Base-by-base conservation (phyloP, 805 yeast genomes). In the Priceomyces fermenticarens region DNA sequence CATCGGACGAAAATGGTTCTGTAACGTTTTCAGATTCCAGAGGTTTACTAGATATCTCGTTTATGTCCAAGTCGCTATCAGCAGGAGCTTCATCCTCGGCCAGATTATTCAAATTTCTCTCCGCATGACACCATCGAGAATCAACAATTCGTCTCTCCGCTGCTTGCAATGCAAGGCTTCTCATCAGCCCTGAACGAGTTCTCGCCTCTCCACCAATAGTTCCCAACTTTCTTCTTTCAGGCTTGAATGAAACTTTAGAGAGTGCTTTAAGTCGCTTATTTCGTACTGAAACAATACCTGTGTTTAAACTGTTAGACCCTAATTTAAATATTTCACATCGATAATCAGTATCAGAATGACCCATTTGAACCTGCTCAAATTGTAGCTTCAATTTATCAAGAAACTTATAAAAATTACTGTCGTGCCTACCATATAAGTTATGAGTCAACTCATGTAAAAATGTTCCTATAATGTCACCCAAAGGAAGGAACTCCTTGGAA, bases 361-460 rank as follows among this genome's bases (percentile, higher is more conserved):
- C 63, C 30, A 62, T 44, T 47, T 72, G 73, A 32, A 74, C 54
- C 7, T 67, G 63, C 39, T 69, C 70, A 51, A 64, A 80, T 52
- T 84, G 64, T 4, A 65, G 66, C 42, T 75, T 77, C 31, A 85
- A 66, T 44, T 76, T 79, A 40, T 85, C 91, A 47, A 88, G 59
- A 38, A 73, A 72, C 38, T 65, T 65, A 56, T 87, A 87, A 55
- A 91, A 91, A 43, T 63, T 63, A 2, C 65, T 75, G 64, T 91
- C 84, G 56, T 91, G 98, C 0, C 95, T 85, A 0, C 97, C 96
- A 53, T 67, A 67, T 14, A 71, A 57, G 57, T 88, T 90, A 58
- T 91, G 98, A 2, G 88, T 77, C 32, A 91, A 68, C 58, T 91
- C 98, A 60, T 91, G 98, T 4, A 91, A 66, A 80, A 89, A 77